Base-by-base conservation (phyloP, 2,329 filamentous ascomycete species). In the Beauveria asiatica region DNA sequence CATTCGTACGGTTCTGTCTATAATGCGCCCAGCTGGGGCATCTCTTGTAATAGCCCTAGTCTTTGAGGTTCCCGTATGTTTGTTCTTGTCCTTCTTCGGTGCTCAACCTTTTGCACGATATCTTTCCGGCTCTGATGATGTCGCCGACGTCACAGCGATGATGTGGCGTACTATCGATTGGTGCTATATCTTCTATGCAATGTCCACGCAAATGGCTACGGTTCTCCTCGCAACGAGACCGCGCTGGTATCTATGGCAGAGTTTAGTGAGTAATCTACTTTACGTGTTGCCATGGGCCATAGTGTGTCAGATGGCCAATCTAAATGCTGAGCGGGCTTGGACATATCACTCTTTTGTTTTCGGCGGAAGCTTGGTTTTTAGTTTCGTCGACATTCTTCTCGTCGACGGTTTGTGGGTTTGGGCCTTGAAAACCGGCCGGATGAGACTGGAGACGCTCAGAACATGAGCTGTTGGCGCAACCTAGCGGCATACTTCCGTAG, bases 271-370 rank as follows among this genome's bases (percentile, higher is more conserved):
- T 7, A 90, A 90, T 65, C 52, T 90, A 0, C 69, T 86, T 0
- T 90, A 86, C 67, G 85, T 90, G 0, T 71, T 91, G 3, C 87
- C 86, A 0, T 90, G 87, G 86, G 86, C 87, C 0, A 82, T 90
- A 45, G 84, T 80, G 0, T 84, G 81, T 62, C 81, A 78, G 55
- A 75, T 73, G 5, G 72, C 71, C n/a, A 59, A 71, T 2, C 71
- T 87, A 50, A 76, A 78, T 7, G 68, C 75, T 3, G 70, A 72
- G 0, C 80, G 84, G 65, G 85, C 87, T 0, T 90, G 86, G 87
- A 84, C 77, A 0, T 89, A 86, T 67, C 83, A 89, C 65, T 77
- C 80, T 0, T 69, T 87, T 27, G 81, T 89, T 0, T 89, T 90
- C 72, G 86, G 86, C 0, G 86, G 86, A 0, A 85, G 83, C 63